These are phyloP conservation scores for Trametes coccinea DNA, from an alignment of 768 basidiomycete species.

Conservation along the genomic window DNA sequence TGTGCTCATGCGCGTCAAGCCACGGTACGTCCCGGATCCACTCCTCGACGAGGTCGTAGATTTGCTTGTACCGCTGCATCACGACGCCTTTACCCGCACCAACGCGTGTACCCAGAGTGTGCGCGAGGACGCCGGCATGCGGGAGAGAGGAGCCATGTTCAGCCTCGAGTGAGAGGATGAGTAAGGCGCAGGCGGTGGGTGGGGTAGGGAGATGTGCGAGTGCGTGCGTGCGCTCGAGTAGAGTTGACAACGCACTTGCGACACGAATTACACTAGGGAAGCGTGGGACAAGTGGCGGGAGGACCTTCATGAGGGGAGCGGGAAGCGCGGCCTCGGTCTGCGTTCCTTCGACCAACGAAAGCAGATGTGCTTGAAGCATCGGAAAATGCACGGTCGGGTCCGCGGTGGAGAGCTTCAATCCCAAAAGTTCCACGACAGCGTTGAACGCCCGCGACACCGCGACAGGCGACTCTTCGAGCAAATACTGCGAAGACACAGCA, in stretches of 20 bases:
- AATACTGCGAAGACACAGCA: conserved; percentile 32
- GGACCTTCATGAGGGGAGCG: conserved; percentile 18
- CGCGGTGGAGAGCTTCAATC: conserved; percentile 50
- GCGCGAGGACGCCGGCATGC: conserved; percentile 57
- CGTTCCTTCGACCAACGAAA: conserved; percentile 19
- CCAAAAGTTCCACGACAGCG: conserved; percentile 51
- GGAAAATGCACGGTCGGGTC: conserved; percentile 65
- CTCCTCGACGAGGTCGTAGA: conserved; percentile 60
- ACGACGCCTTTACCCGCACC: conserved; percentile 54
- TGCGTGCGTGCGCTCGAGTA: conserved; percentile 30
- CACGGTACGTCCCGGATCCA: conserved; percentile 72
- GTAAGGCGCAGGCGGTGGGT: conserved; percentile 64
- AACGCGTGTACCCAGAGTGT: conserved; percentile 52
- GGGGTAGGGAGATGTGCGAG: conserved; percentile 41
- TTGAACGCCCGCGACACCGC: conserved; percentile 57
- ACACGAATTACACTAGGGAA: conserved; percentile 24
- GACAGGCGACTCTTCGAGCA: conserved; percentile 54
- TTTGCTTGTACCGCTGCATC: conserved; percentile 66
- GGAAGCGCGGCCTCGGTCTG: conserved; percentile 17
- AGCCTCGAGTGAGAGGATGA: conserved; percentile 72
- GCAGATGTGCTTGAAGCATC: conserved; percentile 54
- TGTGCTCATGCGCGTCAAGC: conserved; percentile 56
- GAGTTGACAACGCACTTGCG: conserved; percentile 23
- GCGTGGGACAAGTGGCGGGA: conserved; percentile 23
- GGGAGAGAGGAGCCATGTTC: conserved; percentile 55